Conservation (phyloP, 805 yeast species). For the Yamadazyma philogaea region DNA sequence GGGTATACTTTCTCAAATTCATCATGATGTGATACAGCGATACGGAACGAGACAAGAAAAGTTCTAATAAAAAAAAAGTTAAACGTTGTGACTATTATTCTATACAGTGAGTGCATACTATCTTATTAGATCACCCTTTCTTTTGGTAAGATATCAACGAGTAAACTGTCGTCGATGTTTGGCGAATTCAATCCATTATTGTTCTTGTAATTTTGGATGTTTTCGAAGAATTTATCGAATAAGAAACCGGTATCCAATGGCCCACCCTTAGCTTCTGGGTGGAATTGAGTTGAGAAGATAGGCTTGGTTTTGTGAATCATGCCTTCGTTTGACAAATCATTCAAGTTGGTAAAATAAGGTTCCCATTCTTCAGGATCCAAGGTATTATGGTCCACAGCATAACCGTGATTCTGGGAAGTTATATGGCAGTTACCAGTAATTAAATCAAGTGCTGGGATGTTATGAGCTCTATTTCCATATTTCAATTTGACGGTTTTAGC, state of each 20-base stretch:
- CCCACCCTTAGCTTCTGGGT: slow-evolving; percentile 99
- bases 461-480: slow-evolving; percentile 98
- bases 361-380: slow-evolving; percentile 70
- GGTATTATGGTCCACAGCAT: slow-evolving; percentile 85
- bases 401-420: slow-evolving; percentile 98
- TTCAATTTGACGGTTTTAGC: slow-evolving; percentile 90
- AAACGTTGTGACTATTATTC: background rate
- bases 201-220: slow-evolving; percentile 54
- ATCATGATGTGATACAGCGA: too few species aligned
- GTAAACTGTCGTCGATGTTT: slow-evolving; percentile 45
- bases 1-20: too few species aligned
- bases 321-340: slow-evolving; percentile 96
- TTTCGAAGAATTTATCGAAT: slow-evolving; percentile 83
- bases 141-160: slow-evolving; percentile 62
- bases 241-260: slow-evolving; percentile 90
- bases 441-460: slow-evolving; percentile 91
- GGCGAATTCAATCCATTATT: slow-evolving; percentile 40
- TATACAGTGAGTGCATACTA: background rate
- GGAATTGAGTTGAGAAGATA: slow-evolving; percentile 95
- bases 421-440: slow-evolving; percentile 92
- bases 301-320: slow-evolving; percentile 88
- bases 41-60: too few species aligned
- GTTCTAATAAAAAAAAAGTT: too few species aligned
- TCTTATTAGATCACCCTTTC: slow-evolving; percentile 51
- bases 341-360: slow-evolving; percentile 81